phyloP scores from a whole-genome alignment of 2,329 filamentous ascomycete genomes.

The Pseudonectria buxi region DNA sequence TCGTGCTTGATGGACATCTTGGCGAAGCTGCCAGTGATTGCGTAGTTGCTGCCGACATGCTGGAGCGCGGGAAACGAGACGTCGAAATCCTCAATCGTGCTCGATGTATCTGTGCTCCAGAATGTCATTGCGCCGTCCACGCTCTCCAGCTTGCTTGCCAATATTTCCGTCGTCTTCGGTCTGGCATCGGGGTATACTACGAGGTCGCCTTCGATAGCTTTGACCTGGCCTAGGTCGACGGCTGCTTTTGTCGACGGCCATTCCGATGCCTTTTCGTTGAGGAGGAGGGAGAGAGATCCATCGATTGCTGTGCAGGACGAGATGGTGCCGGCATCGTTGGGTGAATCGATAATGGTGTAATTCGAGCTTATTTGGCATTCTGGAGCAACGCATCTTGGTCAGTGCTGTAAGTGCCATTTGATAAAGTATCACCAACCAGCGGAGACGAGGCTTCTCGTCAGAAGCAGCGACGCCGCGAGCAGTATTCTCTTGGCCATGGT shows the following conservation, averaged over 20 bases:
- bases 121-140: slow-evolving; percentile 17
- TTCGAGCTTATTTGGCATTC: slow-evolving; percentile 21
- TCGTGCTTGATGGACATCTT: slow-evolving; percentile 16
- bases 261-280: slow-evolving; percentile 15
- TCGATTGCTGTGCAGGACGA: slow-evolving; percentile 19
- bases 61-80: slow-evolving; percentile 15
- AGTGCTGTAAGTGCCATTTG: too few relatives aligned
- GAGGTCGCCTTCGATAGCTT: slow-evolving; percentile 15
- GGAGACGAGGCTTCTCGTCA: too few relatives aligned
- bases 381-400: slow-evolving; percentile 1
- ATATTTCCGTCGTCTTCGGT: slow-evolving; percentile 18
- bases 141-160: slow-evolving; percentile 14
- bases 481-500: too few relatives aligned
- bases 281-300: slow-evolving; percentile 21
- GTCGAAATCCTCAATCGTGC: slow-evolving; percentile 13
- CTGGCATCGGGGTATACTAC: slow-evolving; percentile 19
- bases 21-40: slow-evolving; percentile 15
- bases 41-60: slow-evolving; percentile 16
- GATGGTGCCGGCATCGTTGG: slow-evolving; percentile 13
- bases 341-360: slow-evolving; percentile 20
- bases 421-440: too few relatives aligned
- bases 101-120: slow-evolving; percentile 14
- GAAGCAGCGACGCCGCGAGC: too few relatives aligned
- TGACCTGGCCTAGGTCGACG: slow-evolving; percentile 18
- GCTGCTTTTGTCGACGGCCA: slow-evolving; percentile 18